Percentiles rank a stretch among this genome's conserved stretches.
phyloP scores from a whole-genome alignment of 345 rosid genomes.

The Arabis hirsuta region DNA sequence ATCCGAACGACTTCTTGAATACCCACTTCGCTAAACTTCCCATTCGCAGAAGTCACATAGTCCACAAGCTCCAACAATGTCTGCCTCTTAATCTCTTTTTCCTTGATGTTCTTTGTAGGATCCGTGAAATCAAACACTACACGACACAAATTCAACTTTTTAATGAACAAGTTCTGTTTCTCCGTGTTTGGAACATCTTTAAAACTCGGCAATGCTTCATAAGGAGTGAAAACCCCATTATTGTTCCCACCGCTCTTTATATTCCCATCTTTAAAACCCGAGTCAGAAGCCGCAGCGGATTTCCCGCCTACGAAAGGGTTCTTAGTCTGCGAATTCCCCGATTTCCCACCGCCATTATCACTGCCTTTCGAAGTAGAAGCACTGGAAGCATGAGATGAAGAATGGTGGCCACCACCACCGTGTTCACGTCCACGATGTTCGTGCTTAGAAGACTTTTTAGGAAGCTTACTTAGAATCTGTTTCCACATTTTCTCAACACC shows the following conservation, averaged over 20 bases:
- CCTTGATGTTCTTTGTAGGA: conserved; percentile 62
- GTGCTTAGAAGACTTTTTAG: conserved; percentile 76
- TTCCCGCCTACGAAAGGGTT: conserved; percentile 34
- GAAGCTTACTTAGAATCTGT: conserved; percentile 84
- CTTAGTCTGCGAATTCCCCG: conserved; percentile 33
- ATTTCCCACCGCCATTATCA: conserved; percentile 39
- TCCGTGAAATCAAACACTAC: conserved; percentile 68
- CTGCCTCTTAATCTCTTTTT: conserved; percentile 76
- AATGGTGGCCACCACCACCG: conserved; percentile 55
- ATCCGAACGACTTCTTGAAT: conserved; percentile 67
- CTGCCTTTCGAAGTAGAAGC: conserved; percentile 50
- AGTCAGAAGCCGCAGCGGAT: conserved; percentile 44
- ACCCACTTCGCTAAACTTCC: conserved; percentile 57
- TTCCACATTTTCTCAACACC: conserved; percentile 55
- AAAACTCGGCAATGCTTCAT: conserved; percentile 63
- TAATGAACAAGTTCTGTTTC: conserved; percentile 56
- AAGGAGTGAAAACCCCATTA: conserved; percentile 45
- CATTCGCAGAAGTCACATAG: conserved; percentile 58
- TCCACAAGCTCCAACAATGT: conserved; percentile 77
- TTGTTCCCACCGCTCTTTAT: conserved; percentile 48
- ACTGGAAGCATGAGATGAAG: conserved; percentile 43
- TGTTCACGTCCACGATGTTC: conserved; percentile 60
- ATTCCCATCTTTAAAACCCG: conserved; percentile 48
- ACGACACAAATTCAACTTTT: conserved; percentile 63
- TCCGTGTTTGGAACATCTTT: conserved; percentile 68